Conservation (phyloP, 2,329 filamentous ascomycete species). For the Camptophora hylomeconis region DNA sequence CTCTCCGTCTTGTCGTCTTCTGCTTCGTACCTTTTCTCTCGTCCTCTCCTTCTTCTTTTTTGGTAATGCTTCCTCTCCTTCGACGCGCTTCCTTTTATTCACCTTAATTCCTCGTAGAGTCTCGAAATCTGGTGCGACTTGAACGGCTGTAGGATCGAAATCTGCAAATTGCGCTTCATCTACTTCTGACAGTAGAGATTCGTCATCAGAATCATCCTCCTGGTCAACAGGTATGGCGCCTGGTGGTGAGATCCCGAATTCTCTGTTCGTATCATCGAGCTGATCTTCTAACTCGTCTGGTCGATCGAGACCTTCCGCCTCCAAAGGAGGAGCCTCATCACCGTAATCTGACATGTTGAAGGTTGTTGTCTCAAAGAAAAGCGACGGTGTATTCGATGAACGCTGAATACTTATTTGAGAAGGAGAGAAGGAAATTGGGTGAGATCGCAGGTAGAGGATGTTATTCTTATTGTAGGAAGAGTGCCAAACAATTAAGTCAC, state of each 20-base stretch:
- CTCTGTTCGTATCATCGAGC: conserved; percentile 8
- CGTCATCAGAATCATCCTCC: conserved; percentile 41
- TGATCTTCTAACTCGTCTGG: conserved; percentile 21
- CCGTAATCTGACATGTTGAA: conserved; percentile 11
- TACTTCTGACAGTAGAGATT: conserved; percentile 50
- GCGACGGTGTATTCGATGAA: too few relatives aligned
- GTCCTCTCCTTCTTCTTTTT: conserved; percentile 52
- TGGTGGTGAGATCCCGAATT: conserved; percentile 9
- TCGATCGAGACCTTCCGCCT: conserved; percentile 28
- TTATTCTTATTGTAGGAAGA: too few relatives aligned
- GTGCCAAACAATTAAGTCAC: too few relatives aligned
- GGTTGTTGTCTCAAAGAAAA: too few relatives aligned
- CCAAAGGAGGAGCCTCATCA: conserved; percentile 11
- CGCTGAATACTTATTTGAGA: too few relatives aligned
- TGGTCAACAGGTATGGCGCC: conserved; percentile 20
- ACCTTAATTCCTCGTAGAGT: conserved; percentile 49
- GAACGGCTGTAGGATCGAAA: conserved; percentile 48
- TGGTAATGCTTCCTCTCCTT: conserved; percentile 49
- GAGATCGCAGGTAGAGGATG: too few relatives aligned
- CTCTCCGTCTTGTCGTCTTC: conserved; percentile 52
- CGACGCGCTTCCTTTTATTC: conserved; percentile 52
- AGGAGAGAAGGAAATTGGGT: too few relatives aligned
- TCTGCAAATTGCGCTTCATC: conserved; percentile 54
- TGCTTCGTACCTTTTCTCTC: conserved; percentile 42
- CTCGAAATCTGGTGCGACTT: conserved; percentile 48